A percentile compares a stretch with the other conserved stretches of the same genome.
Conservation (phyloP, 805 yeast species). For the Wickerhamiella bombiphila region DNA sequence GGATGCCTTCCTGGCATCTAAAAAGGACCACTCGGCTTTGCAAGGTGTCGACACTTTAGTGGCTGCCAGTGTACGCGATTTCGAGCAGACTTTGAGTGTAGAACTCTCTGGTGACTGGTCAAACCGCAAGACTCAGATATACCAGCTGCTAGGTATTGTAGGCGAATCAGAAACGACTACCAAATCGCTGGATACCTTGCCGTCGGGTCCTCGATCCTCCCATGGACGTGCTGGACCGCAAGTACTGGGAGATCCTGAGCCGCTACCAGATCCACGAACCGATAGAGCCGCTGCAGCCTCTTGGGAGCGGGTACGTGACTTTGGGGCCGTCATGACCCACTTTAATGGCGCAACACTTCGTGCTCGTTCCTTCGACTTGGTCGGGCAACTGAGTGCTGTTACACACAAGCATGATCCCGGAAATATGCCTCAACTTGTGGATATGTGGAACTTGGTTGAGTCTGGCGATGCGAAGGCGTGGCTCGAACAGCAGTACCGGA, state of each 20-base stretch:
- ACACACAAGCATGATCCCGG: conserved; percentile 37
- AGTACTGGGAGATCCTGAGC: conserved; percentile 6
- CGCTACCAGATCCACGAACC: background rate
- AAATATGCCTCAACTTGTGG: conserved; percentile 51
- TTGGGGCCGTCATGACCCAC: conserved; percentile 55
- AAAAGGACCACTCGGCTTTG: conserved; percentile 32
- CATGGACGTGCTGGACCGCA: conserved; percentile 1
- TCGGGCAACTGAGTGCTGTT: conserved; percentile 45
- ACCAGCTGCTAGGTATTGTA: conserved; percentile 47
- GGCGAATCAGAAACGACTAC: background rate
- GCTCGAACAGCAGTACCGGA: conserved; percentile 63
- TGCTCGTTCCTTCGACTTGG: conserved; percentile 39
- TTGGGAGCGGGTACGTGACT: conserved; percentile 27
- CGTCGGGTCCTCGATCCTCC: background rate
- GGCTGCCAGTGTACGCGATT: conserved; percentile 60
- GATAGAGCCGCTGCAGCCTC: background rate
- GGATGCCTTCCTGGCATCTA: conserved; percentile 35
- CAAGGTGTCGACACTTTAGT: conserved; percentile 61
- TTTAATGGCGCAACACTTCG: conserved; percentile 56
- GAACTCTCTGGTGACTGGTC: conserved; percentile 77
- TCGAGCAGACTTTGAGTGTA: conserved; percentile 59
- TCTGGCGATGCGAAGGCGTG: background rate
- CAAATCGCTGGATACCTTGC: background rate
- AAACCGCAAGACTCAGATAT: conserved; percentile 55
- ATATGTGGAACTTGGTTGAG: conserved; percentile 15